Conservation (phyloP, 106 monocot species). For the Dendrobium catenatum region DNA sequence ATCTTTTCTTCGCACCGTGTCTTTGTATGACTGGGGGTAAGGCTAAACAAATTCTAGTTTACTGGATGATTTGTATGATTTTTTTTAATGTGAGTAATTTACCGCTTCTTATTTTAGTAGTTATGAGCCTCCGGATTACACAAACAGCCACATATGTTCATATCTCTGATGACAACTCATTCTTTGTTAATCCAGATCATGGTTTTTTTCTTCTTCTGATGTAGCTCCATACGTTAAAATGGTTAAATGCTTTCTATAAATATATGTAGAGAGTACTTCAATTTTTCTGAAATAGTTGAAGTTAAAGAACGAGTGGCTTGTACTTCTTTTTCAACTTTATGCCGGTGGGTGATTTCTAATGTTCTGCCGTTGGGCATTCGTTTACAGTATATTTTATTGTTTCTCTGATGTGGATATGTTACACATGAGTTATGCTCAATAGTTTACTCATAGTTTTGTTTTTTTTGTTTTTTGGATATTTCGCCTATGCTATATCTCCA, state of each 20-base stretch:
- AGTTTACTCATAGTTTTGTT: no score
- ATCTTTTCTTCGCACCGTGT: constrained; percentile 68
- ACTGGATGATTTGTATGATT: neutral
- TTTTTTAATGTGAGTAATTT: neutral
- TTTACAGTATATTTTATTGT: neutral
- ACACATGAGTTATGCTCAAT: no score
- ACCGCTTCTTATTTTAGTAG: neutral
- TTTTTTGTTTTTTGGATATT: no score
- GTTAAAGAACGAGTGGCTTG: neutral
- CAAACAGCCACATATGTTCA: neutral
- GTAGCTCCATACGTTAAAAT: neutral
- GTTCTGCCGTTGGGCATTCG: neutral
- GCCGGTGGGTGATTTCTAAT: neutral
- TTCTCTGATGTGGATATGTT: neutral
- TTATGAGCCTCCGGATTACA: neutral
- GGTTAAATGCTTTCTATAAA: neutral
- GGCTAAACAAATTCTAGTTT: constrained; percentile 2
- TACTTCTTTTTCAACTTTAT: neutral
- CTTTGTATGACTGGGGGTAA: constrained; percentile 98
- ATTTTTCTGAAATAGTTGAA: neutral
- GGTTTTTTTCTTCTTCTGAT: no score
- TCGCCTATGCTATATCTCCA: no score
- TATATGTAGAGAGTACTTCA: neutral
- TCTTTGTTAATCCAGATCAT: neutral
- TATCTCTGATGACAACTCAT: neutral